Percentiles rank a stretch among this genome's conserved stretches.
These are phyloP conservation scores for Eutypella sp. DNA, from an alignment of 2,329 filamentous ascomycete species.

Conservation along the genomic window DNA sequence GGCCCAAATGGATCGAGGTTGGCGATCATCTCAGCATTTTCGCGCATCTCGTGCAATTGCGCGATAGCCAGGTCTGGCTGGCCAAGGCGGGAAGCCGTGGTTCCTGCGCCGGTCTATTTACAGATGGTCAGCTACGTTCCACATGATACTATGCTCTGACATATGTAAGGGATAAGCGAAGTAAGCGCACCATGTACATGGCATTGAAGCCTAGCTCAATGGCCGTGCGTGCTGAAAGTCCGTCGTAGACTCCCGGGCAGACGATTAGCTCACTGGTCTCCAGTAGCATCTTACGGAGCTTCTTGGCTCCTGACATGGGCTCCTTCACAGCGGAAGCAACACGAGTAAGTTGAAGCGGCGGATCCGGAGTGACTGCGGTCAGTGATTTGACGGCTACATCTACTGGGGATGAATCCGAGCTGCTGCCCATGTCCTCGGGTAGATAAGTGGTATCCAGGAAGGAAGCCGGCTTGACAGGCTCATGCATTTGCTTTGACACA, in stretches of 20 bases:
- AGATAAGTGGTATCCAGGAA: conserved; percentile 5
- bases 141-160: too few species aligned
- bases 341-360: conserved; percentile 15
- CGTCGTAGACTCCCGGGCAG: conserved; percentile 47
- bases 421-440: conserved; percentile 1
- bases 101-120: conserved; percentile 44
- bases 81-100: conserved; percentile 41
- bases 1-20: conserved; percentile 40
- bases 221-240: conserved; percentile 43
- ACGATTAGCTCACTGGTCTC: conserved; percentile 32
- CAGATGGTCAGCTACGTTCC: too few species aligned
- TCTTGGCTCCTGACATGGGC: conserved; percentile 26
- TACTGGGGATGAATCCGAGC: neutral
- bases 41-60: conserved; percentile 46
- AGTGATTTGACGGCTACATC: conserved; percentile 1
- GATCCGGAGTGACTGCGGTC: neutral
- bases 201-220: conserved; percentile 43
- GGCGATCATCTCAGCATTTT: conserved; percentile 49
- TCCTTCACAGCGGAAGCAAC: conserved; percentile 16
- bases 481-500: conserved; percentile 10
- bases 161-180: neutral
- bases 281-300: conserved; percentile 25
- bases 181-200: conserved; percentile 42
- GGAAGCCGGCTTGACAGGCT: conserved; percentile 10
- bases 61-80: conserved; percentile 46